Evolutionary conservation across 768 basidiomycete genomes (phyloP).

Genomic region (Calocybe cyanea): DNA sequence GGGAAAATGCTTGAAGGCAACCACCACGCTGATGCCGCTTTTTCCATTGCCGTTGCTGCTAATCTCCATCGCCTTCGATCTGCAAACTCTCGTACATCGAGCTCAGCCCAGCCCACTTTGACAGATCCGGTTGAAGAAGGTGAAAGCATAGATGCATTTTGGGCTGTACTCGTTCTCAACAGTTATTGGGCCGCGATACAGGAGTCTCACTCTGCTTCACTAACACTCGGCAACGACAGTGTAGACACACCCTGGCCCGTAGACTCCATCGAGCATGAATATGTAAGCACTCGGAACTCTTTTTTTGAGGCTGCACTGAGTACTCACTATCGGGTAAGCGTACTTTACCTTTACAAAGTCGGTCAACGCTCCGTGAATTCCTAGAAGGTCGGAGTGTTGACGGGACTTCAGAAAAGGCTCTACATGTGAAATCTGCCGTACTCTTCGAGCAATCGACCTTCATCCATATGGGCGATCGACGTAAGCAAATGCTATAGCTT

Average conservation of each 20-base stretch:
- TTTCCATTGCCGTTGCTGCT: slow-evolving; percentile 14
- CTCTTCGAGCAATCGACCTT: slow-evolving; percentile 2
- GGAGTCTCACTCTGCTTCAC: slow-evolving; percentile 4
- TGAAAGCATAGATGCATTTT: slow-evolving; percentile 19
- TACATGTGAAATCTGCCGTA: slow-evolving; percentile 4
- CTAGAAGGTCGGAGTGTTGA: slow-evolving; percentile 1
- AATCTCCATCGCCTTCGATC: slow-evolving; percentile 14
- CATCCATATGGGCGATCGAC: neutral
- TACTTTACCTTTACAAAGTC: neutral
- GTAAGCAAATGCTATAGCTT: neutral
- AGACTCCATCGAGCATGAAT: slow-evolving; percentile 5
- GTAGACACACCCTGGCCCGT: slow-evolving; percentile 13
- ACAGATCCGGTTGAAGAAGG: slow-evolving; percentile 13
- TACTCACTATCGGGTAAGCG: neutral
- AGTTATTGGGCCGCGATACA: slow-evolving; percentile 16
- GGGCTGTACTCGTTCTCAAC: slow-evolving; percentile 16
- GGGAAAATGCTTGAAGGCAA: slow-evolving; percentile 17
- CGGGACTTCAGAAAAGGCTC: slow-evolving; percentile 8
- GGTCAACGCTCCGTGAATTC: slow-evolving; percentile 1
- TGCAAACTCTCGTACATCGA: neutral
- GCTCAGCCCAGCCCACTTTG: neutral
- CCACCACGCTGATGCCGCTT: slow-evolving; percentile 13
- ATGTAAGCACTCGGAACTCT: neutral
- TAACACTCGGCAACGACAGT: neutral
- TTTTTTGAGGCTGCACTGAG: too few relatives aligned